Conservation (phyloP, 805 yeast genomes). For the Nakazawaea siamensis region DNA sequence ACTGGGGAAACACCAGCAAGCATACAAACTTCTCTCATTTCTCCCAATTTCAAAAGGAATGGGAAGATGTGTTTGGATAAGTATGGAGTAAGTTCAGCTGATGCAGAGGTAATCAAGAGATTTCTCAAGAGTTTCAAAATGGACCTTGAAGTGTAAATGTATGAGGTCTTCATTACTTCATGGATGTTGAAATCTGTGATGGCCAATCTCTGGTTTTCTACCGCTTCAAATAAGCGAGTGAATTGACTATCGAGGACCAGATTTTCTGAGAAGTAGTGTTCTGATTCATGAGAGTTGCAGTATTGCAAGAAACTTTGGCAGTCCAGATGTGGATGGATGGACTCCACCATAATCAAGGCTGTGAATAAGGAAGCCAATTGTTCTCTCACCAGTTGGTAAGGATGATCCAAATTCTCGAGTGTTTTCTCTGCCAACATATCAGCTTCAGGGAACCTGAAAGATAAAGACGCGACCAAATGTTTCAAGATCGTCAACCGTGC, state of each 20-base stretch:
- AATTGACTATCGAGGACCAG: background rate
- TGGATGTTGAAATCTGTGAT: conserved; percentile 36
- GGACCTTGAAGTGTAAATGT: conserved; percentile 59
- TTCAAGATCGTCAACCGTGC: conserved; percentile 50
- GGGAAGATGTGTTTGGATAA: conserved; percentile 53
- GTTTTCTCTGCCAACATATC: conserved; percentile 35
- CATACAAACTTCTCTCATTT: conserved; percentile 75
- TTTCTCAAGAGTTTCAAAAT: conserved; percentile 50
- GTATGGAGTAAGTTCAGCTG: conserved; percentile 43
- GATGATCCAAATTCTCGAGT: conserved; percentile 47
- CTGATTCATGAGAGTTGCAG: background rate
- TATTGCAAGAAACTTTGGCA: conserved; percentile 13
- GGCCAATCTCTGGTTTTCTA: conserved; percentile 25
- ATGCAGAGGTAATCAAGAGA: conserved; percentile 44
- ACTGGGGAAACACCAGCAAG: conserved; percentile 53
- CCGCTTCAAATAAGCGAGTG: conserved; percentile 22
- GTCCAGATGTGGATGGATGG: conserved; percentile 31
- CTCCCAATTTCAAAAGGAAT: conserved; percentile 53
- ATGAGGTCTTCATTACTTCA: conserved; percentile 49
- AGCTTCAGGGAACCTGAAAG: conserved; percentile 49
- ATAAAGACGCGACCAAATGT: conserved; percentile 37
- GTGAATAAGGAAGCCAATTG: conserved; percentile 57
- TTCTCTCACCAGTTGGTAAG: conserved; percentile 65
- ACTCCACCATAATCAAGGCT: conserved; percentile 31
- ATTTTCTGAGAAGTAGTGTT: background rate